Evolutionary conservation across 805 yeast species (phyloP).

Genomic region (Hanseniaspora taiwanica): DNA sequence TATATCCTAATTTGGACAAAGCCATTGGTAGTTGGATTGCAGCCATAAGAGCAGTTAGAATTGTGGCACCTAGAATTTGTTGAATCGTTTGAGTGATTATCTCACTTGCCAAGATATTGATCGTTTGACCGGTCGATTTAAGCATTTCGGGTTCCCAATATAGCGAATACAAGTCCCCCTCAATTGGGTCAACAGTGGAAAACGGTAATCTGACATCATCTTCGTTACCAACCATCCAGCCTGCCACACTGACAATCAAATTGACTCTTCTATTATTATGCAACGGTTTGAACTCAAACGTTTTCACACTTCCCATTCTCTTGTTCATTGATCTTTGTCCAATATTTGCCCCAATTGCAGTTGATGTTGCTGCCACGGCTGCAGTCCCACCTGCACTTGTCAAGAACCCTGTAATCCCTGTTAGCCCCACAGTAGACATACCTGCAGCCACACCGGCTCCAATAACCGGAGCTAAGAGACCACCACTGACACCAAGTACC

Average conservation of each 20-base stretch:
- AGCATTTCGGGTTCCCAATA: constrained; percentile 98
- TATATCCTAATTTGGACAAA: constrained; percentile 73
- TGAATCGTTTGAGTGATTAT: constrained; percentile 87
- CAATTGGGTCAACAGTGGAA: constrained; percentile 91
- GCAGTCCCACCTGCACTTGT: constrained; percentile 98
- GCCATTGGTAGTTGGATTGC: constrained; percentile 90
- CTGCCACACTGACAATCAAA: constrained; percentile 77
- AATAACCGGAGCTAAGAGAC: constrained; percentile 90
- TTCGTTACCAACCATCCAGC: constrained; percentile 92
- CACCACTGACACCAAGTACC: constrained; percentile 90
- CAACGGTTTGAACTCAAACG: constrained; percentile 86
- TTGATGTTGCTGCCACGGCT: constrained; percentile 82
- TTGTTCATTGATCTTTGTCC: constrained; percentile 77
- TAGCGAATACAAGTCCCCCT: constrained; percentile 89
- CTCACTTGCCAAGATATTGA: constrained; percentile 84
- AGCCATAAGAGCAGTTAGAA: constrained; percentile 80
- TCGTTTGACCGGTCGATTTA: constrained; percentile 91
- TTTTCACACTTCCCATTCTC: constrained; percentile 82
- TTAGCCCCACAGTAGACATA: constrained; percentile 81
- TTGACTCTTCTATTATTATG: constrained; percentile 85
- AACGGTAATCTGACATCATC: constrained; percentile 96
- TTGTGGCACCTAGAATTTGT: constrained; percentile 86
- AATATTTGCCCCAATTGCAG: constrained; percentile 79
- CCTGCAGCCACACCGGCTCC: constrained; percentile 99
- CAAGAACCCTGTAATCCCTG: constrained; percentile 84